Evolutionary conservation across 352 stramenopile genomes (phyloP).

Genomic region (Phytophthora fragariae): DNA sequence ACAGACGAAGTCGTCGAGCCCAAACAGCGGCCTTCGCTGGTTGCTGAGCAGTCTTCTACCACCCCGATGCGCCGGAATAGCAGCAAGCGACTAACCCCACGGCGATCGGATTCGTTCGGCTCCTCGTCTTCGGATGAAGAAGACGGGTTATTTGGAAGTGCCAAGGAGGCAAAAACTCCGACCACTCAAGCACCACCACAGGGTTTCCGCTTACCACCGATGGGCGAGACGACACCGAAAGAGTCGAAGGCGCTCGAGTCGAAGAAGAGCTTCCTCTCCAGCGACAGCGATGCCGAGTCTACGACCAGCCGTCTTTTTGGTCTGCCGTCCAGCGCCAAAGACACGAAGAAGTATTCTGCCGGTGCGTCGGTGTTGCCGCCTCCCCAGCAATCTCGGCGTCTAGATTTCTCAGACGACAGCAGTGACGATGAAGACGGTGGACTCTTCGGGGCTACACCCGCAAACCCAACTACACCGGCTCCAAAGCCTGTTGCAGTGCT

Average conservation of each 20-base stretch:
- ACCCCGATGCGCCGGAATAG: conserved; percentile 28
- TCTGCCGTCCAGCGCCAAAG: conserved; percentile 30
- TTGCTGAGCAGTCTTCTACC: not conserved
- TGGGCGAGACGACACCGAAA: conserved; percentile 23
- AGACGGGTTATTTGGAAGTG: conserved; percentile 54
- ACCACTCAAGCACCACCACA: conserved; percentile 22
- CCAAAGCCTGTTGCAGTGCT: conserved; percentile 17
- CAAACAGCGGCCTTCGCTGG: conserved; percentile 38
- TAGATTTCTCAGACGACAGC: conserved; percentile 59
- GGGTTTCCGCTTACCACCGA: conserved; percentile 41
- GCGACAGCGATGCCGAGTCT: conserved; percentile 52
- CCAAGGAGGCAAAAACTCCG: conserved; percentile 29
- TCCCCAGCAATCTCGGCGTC: conserved; percentile 33
- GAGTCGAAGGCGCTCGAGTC: conserved; percentile 22
- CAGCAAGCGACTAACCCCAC: conserved; percentile 36
- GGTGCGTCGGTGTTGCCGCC: conserved; percentile 28
- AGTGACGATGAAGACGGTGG: conserved; percentile 63
- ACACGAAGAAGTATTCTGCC: conserved; percentile 27
- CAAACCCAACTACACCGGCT: conserved; percentile 20
- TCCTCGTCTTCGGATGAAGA: conserved; percentile 52
- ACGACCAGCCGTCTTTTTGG: conserved; percentile 50
- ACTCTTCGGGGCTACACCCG: conserved; percentile 56
- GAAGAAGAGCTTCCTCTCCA: conserved; percentile 43
- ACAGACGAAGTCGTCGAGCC: conserved; percentile 28
- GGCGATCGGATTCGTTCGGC: conserved; percentile 57